Conservation (phyloP, 1,284 basidiomycete genomes). For the Hymenochaete sp. region DNA sequence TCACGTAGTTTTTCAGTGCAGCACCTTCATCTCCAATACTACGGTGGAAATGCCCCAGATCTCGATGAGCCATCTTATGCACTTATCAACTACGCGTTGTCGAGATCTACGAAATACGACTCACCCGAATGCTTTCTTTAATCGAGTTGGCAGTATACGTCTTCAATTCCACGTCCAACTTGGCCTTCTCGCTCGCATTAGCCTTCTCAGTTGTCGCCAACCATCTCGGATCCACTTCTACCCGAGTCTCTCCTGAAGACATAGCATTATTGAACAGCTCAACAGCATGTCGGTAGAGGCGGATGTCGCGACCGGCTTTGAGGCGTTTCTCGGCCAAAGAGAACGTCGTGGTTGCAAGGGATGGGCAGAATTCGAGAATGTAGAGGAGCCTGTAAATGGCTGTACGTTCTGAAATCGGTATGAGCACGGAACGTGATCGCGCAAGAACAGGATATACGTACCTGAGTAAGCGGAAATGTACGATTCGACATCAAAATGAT, state of each 20-base stretch:
- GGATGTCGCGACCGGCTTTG: conserved; percentile 50
- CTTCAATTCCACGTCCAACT: conserved; percentile 83
- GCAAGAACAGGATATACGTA: conserved; percentile 23
- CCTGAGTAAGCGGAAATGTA: conserved; percentile 59
- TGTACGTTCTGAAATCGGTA: conserved; percentile 46
- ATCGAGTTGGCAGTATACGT: conserved; percentile 87
- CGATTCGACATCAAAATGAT: conserved; percentile 72
- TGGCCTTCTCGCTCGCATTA: conserved; percentile 58
- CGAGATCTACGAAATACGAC: conserved; percentile 22
- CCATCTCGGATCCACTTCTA: conserved; percentile 49
- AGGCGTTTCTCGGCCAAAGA: conserved; percentile 55
- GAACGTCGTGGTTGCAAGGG: conserved; percentile 61
- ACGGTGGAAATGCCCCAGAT: conserved; percentile 71
- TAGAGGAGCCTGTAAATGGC: conserved; percentile 61
- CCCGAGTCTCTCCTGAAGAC: conserved; percentile 35
- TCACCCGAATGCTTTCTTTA: conserved; percentile 85
- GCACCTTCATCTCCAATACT: conserved; percentile 57
- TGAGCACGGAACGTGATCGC: background rate
- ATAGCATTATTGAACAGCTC: conserved; percentile 48
- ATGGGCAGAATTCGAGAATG: conserved; percentile 54
- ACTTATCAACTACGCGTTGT: conserved; percentile 2
- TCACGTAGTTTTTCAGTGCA: conserved; percentile 72
- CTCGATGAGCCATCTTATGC: conserved; percentile 72
- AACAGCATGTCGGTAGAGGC: conserved; percentile 47
- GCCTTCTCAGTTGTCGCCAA: conserved; percentile 49